Evolutionary conservation across 2,329 filamentous ascomycete species (phyloP).

Genomic region (Phaeosphaeria sp.): DNA sequence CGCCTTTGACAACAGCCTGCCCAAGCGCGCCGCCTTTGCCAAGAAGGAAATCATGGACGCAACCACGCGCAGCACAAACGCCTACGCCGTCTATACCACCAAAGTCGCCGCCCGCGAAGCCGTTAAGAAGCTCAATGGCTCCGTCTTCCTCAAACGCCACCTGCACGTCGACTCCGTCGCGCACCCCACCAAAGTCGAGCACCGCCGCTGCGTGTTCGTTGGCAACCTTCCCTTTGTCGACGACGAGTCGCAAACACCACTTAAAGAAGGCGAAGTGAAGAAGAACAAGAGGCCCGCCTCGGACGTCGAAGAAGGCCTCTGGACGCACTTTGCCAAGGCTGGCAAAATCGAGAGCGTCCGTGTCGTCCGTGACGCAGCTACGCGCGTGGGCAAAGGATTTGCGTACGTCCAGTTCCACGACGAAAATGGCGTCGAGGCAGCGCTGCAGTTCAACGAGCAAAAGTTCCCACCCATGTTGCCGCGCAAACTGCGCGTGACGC

Average conservation of each 20-base stretch:
- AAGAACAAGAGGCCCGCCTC: conserved; percentile 74
- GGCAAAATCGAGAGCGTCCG: conserved; percentile 92
- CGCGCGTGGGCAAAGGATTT: conserved; percentile 93
- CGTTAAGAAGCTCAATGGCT: conserved; percentile 80
- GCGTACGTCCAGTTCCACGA: conserved; percentile 97
- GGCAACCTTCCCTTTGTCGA: conserved; percentile 97
- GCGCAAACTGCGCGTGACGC: conserved; percentile 80
- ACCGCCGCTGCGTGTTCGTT: conserved; percentile 92
- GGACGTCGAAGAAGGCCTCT: conserved; percentile 91
- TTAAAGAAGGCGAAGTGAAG: conserved; percentile 68
- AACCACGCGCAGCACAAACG: conserved; percentile 92
- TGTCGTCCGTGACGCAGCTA: conserved; percentile 86
- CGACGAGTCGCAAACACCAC: conserved; percentile 75
- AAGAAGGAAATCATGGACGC: conserved; percentile 89
- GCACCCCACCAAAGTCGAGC: conserved; percentile 81
- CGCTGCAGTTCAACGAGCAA: conserved; percentile 85
- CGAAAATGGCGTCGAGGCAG: conserved; percentile 86
- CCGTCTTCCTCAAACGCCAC: conserved; percentile 82
- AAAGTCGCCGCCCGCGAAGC: conserved; percentile 77
- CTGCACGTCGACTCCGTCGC: conserved; percentile 89
- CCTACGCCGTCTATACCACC: conserved; percentile 88
- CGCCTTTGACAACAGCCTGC: conserved; percentile 80
- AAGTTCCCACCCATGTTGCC: conserved; percentile 95
- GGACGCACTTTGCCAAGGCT: conserved; percentile 77
- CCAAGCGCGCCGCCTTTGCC: conserved; percentile 93